These are phyloP conservation scores for Cystobasidium onofrii DNA, from an alignment of 768 basidiomycete species.

Conservation along the genomic window DNA sequence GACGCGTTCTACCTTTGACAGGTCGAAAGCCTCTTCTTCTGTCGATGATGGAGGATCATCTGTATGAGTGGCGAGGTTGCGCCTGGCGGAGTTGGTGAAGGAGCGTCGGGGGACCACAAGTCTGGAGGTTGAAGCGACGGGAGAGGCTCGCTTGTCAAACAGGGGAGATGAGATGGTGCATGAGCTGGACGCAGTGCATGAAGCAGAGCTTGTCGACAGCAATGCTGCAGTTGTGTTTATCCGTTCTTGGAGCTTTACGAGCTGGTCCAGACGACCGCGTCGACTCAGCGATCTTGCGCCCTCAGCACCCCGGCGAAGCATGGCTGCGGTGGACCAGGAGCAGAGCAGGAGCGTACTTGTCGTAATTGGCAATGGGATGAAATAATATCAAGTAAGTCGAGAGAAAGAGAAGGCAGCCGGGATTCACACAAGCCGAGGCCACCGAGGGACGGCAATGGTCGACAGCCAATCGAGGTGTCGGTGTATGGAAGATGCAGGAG, in stretches of 20 bases:
- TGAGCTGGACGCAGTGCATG: background rate
- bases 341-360: too few species aligned
- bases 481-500: background rate
- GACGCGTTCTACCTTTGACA: conserved; percentile 61
- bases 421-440: background rate
- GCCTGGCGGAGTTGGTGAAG: background rate
- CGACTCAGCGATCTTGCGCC: background rate
- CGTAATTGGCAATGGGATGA: too few species aligned
- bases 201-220: background rate
- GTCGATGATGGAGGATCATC: conserved; percentile 1
- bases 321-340: background rate
- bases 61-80: conserved; percentile 10
- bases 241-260: background rate
- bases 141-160: background rate
- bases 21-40: conserved; percentile 20
- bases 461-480: background rate
- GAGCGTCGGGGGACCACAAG: background rate
- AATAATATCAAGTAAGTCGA: too few species aligned
- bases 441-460: background rate
- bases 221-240: background rate
- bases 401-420: background rate
- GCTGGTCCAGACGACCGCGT: background rate
- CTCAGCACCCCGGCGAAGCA: background rate
- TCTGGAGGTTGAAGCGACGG: background rate
- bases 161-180: background rate